Percentiles rank a stretch among this genome's conserved stretches.
phyloP scores from a whole-genome alignment of 768 basidiomycete genomes.

The Mycena amicta region DNA sequence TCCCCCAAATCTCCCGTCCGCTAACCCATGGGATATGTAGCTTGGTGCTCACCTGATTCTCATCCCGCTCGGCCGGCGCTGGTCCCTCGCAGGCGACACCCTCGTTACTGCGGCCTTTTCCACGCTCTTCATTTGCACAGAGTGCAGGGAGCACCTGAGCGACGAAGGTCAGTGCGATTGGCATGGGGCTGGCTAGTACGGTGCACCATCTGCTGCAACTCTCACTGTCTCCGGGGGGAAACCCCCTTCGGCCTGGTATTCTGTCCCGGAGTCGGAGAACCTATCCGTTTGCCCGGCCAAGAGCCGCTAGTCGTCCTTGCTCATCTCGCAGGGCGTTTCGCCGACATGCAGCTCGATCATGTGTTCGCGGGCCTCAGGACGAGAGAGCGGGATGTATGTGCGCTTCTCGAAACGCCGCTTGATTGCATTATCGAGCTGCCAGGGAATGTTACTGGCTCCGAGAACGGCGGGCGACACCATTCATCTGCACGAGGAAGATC shows the following conservation, averaged over 20 bases:
- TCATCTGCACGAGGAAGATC: conserved; percentile 97
- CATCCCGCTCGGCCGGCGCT: conserved; percentile 63
- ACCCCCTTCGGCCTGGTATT: no score
- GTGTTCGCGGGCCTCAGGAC: conserved; percentile 83
- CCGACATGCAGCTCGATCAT: conserved; percentile 99
- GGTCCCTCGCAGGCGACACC: conserved; percentile 75
- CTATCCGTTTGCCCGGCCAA: conserved; percentile 90
- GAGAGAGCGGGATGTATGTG: conserved; percentile 97
- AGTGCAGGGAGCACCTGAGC: conserved; percentile 60
- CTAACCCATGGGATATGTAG: conserved; percentile 42
- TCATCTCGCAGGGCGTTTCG: conserved; percentile 84
- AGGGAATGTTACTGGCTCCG: conserved; percentile 98
- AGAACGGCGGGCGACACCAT: conserved; percentile 98
- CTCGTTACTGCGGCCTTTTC: conserved; percentile 78
- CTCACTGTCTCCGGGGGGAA: no score
- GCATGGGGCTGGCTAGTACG: conserved; percentile 61
- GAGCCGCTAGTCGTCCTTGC: conserved; percentile 72
- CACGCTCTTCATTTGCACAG: conserved; percentile 60
- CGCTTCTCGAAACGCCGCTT: conserved; percentile 99
- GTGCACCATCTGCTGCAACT: no score
- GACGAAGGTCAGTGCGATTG: conserved; percentile 61
- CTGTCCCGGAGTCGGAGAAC: conserved; percentile 94
- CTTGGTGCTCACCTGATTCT: conserved; percentile 87
- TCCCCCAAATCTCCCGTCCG: not conserved
- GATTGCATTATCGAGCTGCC: conserved; percentile 97